phyloP scores from a whole-genome alignment of 202 grass and related monocot genomes.

The Zizania palustris region DNA sequence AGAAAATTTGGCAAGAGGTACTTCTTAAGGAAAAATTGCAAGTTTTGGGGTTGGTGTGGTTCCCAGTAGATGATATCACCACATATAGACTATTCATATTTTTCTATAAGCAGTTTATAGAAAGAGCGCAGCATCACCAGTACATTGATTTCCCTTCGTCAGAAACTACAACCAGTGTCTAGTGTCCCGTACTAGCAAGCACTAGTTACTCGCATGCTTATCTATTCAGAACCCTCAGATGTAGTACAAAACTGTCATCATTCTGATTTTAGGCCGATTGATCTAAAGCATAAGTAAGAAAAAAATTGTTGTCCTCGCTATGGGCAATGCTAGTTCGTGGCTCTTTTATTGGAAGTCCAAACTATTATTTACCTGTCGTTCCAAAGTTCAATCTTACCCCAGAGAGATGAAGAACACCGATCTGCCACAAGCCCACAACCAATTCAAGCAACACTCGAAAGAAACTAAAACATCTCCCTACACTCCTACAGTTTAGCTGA shows the following conservation, averaged over 20 bases:
- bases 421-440: not conserved
- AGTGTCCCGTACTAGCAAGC: not conserved
- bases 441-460: not conserved
- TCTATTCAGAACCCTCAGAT: not conserved
- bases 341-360: not conserved
- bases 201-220: not conserved
- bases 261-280: not conserved
- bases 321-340: not conserved
- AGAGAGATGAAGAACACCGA: not conserved
- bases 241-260: not conserved
- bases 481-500: not conserved
- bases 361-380: not conserved
- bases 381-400: not conserved
- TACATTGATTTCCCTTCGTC: not conserved
- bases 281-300: not conserved
- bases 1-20: too few relatives aligned
- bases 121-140: not conserved
- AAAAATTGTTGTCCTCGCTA: not conserved
- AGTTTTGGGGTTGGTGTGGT: not conserved
- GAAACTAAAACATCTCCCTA: not conserved
- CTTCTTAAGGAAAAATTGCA: not conserved
- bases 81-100: not conserved
- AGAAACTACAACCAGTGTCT: not conserved
- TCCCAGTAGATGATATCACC: not conserved
- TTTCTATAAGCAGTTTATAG: not conserved